Percentiles rank a stretch among this genome's conserved stretches.
These are phyloP conservation scores for Pythium aphanidermatum DNA, from an alignment of 352 stramenopile species.

Conservation along the genomic window DNA sequence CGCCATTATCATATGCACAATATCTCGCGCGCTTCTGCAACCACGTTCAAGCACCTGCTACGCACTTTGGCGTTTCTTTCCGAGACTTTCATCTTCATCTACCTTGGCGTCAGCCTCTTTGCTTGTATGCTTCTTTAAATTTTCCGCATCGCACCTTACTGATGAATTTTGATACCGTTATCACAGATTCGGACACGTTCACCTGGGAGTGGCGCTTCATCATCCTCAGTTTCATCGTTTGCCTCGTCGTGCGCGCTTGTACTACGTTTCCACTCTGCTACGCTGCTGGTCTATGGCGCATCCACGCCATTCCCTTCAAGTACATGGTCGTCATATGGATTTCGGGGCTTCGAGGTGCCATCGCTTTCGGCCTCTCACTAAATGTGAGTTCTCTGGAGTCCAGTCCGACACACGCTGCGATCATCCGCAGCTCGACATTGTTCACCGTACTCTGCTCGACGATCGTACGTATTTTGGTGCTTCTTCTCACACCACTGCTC, in stretches of 20 bases:
- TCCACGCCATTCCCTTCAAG: slow-evolving; percentile 20
- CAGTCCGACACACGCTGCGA: slow-evolving; percentile 9
- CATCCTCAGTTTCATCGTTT: slow-evolving; percentile 20
- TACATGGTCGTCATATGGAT: slow-evolving; percentile 67
- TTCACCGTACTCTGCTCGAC: slow-evolving; percentile 25
- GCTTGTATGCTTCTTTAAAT: slow-evolving; percentile 19
- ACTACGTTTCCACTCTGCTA: slow-evolving; percentile 28
- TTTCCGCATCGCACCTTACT: background rate
- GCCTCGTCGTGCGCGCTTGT: slow-evolving; percentile 23
- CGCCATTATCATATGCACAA: slow-evolving; percentile 41
- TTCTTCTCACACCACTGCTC: background rate
- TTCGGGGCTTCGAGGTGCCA: slow-evolving; percentile 65
- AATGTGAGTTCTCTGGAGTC: slow-evolving; percentile 24
- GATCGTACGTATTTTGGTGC: slow-evolving; percentile 14
- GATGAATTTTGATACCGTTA: background rate
- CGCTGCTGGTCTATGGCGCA: slow-evolving; percentile 21
- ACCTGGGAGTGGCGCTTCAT: slow-evolving; percentile 37
- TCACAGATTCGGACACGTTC: slow-evolving; percentile 26
- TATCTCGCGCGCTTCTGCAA: slow-evolving; percentile 23
- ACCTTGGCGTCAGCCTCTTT: slow-evolving; percentile 33
- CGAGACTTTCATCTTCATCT: slow-evolving; percentile 44
- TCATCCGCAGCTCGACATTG: slow-evolving; percentile 19
- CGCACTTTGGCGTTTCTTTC: slow-evolving; percentile 32
- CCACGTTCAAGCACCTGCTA: slow-evolving; percentile 30
- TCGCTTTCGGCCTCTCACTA: slow-evolving; percentile 20